phyloP scores from a whole-genome alignment of 768 basidiomycete species.

The Hygrophorus russula region DNA sequence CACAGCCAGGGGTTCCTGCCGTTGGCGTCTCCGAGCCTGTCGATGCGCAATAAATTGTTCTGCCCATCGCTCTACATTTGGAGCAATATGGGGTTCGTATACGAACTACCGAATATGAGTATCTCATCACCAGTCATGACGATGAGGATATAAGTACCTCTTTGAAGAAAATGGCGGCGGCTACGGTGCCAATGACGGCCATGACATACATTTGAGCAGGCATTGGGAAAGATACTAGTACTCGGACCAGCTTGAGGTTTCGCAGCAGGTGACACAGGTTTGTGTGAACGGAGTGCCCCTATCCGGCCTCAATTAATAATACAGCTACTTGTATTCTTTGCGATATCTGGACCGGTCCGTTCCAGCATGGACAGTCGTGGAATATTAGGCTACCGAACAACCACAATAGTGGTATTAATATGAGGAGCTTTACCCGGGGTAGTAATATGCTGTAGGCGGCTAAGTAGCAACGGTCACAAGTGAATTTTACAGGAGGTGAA shows the following conservation, averaged over 20 bases:
- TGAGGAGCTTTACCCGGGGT: too few species aligned
- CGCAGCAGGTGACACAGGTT: not conserved
- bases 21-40: constrained; percentile 20
- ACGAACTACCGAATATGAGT: constrained; percentile 35
- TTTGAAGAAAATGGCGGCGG: constrained; percentile 43
- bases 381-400: too few species aligned
- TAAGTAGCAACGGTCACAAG: too few species aligned
- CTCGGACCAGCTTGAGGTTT: too few species aligned
- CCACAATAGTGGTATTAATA: too few species aligned
- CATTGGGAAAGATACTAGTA: constrained; percentile 15
- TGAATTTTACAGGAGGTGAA: too few species aligned
- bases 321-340: too few species aligned
- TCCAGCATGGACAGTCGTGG: too few species aligned
- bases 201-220: constrained; percentile 38
- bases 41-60: constrained; percentile 26
- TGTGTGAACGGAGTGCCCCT: not conserved
- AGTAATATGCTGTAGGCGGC: too few species aligned
- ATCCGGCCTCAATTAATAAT: not conserved
- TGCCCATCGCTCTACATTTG: constrained; percentile 39
- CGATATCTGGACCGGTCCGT: too few species aligned
- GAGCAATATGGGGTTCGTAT: constrained; percentile 61
- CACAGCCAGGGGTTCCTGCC: constrained; percentile 11
- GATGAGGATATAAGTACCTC: constrained; percentile 30
- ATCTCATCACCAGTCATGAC: not conserved
- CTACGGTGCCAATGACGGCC: constrained; percentile 38